Conservation (phyloP, 371 early-diverging fungal genomes). For the Mucor lusitanicus region DNA sequence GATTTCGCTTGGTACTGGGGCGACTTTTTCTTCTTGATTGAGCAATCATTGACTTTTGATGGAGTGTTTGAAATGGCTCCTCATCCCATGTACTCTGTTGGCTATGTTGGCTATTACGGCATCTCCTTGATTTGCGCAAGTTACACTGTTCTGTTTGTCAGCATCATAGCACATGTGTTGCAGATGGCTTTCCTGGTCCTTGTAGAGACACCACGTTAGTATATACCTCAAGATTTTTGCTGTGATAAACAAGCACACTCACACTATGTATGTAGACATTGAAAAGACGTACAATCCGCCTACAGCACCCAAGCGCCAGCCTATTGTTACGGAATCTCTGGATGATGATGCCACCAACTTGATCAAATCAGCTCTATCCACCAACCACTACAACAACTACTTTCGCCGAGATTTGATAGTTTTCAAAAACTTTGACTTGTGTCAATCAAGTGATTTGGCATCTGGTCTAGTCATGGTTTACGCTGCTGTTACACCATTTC, state of each 20-base stretch:
- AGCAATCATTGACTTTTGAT: slow-evolving; percentile 79
- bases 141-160: slow-evolving; percentile 83
- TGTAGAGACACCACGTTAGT: slow-evolving; percentile 81
- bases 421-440: slow-evolving; percentile 82
- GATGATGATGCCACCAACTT: slow-evolving; percentile 17
- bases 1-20: slow-evolving; percentile 98
- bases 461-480: slow-evolving; percentile 68
- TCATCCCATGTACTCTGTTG: slow-evolving; percentile 96
- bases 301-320: slow-evolving; percentile 30
- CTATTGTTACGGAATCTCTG: slow-evolving; percentile 10
- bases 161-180: slow-evolving; percentile 77
- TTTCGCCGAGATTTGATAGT: slow-evolving; percentile 80
- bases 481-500: slow-evolving; percentile 63
- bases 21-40: slow-evolving; percentile 90
- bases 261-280: slow-evolving; percentile 52
- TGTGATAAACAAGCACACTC: not conserved
- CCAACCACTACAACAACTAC: slow-evolving; percentile 33
- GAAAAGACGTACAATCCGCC: slow-evolving; percentile 84
- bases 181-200: slow-evolving; percentile 83
- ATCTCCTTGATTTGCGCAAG: slow-evolving; percentile 77
- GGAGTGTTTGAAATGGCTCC: slow-evolving; percentile 93
- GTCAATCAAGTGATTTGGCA: slow-evolving; percentile 75
- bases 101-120: slow-evolving; percentile 92
- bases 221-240: no score
- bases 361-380: slow-evolving; percentile 24